A percentile compares a stretch with the other conserved stretches of the same genome.
Conservation (phyloP, 2,329 filamentous ascomycete genomes). For the Colletotrichum sp. region DNA sequence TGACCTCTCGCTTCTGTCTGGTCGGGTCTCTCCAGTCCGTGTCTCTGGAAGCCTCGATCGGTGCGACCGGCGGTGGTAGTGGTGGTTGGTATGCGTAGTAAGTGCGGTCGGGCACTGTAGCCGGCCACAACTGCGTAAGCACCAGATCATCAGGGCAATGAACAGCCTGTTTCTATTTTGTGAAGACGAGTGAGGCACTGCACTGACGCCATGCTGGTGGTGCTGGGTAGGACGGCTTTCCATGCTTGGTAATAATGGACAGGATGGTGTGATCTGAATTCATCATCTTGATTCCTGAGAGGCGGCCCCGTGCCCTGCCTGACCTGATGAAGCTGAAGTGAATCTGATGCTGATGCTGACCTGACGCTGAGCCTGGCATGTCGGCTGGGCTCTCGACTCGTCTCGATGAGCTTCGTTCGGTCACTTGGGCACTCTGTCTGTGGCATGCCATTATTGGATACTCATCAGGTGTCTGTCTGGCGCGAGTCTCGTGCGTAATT, state of each 20-base stretch:
- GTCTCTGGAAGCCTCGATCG: constrained; percentile 2
- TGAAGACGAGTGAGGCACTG: background rate
- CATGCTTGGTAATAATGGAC: background rate
- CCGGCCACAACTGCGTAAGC: background rate
- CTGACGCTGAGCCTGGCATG: background rate
- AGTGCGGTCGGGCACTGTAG: background rate
- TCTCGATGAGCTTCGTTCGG: background rate
- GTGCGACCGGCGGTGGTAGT: background rate
- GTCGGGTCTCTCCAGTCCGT: background rate
- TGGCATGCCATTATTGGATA: background rate
- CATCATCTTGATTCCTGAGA: background rate
- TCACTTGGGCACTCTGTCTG: background rate
- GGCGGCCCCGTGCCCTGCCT: background rate
- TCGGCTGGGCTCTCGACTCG: background rate
- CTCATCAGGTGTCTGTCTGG: background rate
- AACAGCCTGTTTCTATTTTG: background rate
- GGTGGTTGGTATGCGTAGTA: background rate
- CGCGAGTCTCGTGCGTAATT: background rate
- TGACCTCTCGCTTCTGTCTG: background rate
- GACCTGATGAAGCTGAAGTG: background rate
- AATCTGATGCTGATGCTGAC: background rate
- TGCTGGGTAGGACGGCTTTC: background rate
- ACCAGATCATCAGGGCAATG: background rate
- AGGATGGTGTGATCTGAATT: background rate
- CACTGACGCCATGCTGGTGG: background rate